phyloP scores from a whole-genome alignment of 1,284 basidiomycete species.

The Austropuccinia psidii region DNA sequence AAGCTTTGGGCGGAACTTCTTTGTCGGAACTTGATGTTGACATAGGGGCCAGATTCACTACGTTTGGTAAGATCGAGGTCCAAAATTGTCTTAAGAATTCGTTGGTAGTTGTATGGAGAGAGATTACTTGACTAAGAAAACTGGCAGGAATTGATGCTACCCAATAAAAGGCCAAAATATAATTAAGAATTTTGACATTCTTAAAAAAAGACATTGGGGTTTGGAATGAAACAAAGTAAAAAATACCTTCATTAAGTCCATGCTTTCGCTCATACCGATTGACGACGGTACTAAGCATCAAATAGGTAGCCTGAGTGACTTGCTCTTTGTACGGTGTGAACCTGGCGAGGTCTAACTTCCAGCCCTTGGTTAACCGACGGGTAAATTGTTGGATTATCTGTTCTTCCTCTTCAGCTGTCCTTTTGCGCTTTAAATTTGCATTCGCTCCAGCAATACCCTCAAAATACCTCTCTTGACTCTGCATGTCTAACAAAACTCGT shows the following conservation, averaged over 20 bases:
- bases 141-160: slow-evolving; percentile 69
- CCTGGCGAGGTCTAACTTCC: slow-evolving; percentile 19
- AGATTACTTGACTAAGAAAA: slow-evolving; percentile 70
- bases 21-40: slow-evolving; percentile 46
- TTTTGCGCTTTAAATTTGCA: slow-evolving; percentile 1
- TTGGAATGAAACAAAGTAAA: background rate
- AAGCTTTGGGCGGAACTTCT: background rate
- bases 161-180: background rate
- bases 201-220: background rate
- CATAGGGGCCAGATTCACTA: slow-evolving; percentile 1
- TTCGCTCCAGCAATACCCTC: background rate
- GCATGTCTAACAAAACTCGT: slow-evolving; percentile 26
- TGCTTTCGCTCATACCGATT: slow-evolving; percentile 59
- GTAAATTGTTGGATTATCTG: background rate
- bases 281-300: slow-evolving; percentile 68
- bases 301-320: slow-evolving; percentile 59
- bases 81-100: slow-evolving; percentile 96
- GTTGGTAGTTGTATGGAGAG: slow-evolving; percentile 82
- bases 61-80: slow-evolving; percentile 74
- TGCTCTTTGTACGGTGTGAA: slow-evolving; percentile 46
- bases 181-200: background rate
- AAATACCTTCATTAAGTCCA: slow-evolving; percentile 39
- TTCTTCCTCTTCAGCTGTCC: slow-evolving; percentile 3
- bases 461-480: slow-evolving; percentile 29
- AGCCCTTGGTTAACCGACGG: background rate